Evolutionary conservation across 2,329 filamentous ascomycete genomes (phyloP).

Genomic region (Colletotrichum tanaceti): DNA sequence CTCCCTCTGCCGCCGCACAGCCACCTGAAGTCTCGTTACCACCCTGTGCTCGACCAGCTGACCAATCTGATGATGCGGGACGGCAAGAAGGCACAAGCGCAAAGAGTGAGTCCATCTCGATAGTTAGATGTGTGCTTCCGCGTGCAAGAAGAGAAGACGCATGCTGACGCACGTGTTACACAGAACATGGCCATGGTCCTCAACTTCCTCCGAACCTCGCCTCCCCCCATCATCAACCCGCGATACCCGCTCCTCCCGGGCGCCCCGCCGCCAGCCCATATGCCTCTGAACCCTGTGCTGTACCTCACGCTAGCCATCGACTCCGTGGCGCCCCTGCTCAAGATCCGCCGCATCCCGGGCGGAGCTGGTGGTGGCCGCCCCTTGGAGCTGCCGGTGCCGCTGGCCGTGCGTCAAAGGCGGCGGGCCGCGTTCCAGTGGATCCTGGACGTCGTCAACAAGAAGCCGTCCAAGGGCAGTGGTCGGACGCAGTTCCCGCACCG

Average conservation of each 20-base stretch:
- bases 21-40: conserved; percentile 84
- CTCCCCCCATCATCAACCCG: conserved; percentile 80
- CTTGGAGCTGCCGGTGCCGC: conserved; percentile 83
- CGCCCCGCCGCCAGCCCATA: conserved; percentile 78
- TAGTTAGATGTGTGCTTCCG: background rate
- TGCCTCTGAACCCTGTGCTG: conserved; percentile 88
- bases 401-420: conserved; percentile 79
- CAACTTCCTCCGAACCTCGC: conserved; percentile 83
- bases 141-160: background rate
- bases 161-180: conserved; percentile 22
- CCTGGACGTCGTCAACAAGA: conserved; percentile 82
- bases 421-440: conserved; percentile 90
- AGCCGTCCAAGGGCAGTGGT: conserved; percentile 77
- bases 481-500: conserved; percentile 78
- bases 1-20: conserved; percentile 70
- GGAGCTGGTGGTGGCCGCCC: conserved; percentile 87
- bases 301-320: conserved; percentile 94
- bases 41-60: conserved; percentile 85
- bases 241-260: conserved; percentile 79
- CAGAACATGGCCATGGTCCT: conserved; percentile 89
- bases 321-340: conserved; percentile 88
- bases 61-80: conserved; percentile 92
- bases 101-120: conserved; percentile 72
- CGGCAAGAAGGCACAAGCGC: conserved; percentile 90
- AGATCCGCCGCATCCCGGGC: conserved; percentile 79